These are phyloP conservation scores for Penicillium cosmopolitanum DNA, from an alignment of 495 filamentous ascomycete species.

Conservation along the genomic window DNA sequence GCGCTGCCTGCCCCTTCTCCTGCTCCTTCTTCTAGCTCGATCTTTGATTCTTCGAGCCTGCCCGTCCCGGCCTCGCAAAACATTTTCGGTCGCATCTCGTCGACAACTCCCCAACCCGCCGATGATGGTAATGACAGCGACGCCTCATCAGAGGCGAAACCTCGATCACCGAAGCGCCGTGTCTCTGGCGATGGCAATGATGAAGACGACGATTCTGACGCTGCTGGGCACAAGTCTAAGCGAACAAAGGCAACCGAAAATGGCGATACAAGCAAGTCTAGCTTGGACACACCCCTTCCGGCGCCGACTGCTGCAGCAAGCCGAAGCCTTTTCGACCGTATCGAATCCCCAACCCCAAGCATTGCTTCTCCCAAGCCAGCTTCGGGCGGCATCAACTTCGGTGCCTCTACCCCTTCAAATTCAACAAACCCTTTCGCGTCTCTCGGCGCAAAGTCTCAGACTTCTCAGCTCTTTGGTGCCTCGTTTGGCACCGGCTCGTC, in stretches of 20 bases:
- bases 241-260: conserved; percentile 25
- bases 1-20: conserved; percentile 15
- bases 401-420: background rate
- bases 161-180: conserved; percentile 22
- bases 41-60: conserved; percentile 30
- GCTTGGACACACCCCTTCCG: conserved; percentile 27
- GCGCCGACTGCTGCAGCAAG: conserved; percentile 38
- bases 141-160: conserved; percentile 32
- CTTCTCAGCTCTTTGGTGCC: conserved; percentile 2
- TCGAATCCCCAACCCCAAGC: conserved; percentile 39
- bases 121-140: conserved; percentile 32
- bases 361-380: conserved; percentile 20
- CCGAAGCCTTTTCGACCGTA: conserved; percentile 63
- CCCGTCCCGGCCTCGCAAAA: conserved; percentile 46
- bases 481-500: background rate
- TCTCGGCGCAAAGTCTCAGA: background rate
- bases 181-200: conserved; percentile 29
- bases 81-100: conserved; percentile 67
- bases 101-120: conserved; percentile 39
- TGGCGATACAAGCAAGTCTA: conserved; percentile 33
- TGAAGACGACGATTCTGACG: conserved; percentile 29
- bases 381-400: background rate
- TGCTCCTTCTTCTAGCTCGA: conserved; percentile 18
- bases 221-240: conserved; percentile 27
- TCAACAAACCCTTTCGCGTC: conserved; percentile 2